A percentile compares a stretch with the other conserved stretches of the same genome.
Conservation (phyloP, 2,329 filamentous ascomycete species). For the Neonectria hederae region DNA sequence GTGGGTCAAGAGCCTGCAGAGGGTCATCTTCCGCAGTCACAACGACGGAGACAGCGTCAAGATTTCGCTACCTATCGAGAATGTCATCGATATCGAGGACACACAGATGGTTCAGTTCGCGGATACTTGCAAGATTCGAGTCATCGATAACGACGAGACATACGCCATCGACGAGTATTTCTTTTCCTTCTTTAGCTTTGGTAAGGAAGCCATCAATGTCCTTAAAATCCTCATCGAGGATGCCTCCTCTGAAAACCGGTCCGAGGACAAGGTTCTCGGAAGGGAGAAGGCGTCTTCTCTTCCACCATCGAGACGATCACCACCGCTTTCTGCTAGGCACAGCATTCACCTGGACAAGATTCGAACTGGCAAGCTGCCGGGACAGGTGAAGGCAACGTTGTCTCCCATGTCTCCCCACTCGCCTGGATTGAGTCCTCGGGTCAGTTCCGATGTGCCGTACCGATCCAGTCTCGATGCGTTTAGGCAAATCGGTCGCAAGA, state of each 20-base stretch:
- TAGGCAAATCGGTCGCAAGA: slow-evolving; percentile 58
- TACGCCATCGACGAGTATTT: slow-evolving; percentile 98
- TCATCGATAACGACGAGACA: slow-evolving; percentile 92
- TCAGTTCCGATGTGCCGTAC: slow-evolving; percentile 60
- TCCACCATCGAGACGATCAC: slow-evolving; percentile 26
- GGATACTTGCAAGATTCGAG: slow-evolving; percentile 91
- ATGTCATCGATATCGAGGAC: slow-evolving; percentile 92
- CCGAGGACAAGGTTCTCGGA: slow-evolving; percentile 34
- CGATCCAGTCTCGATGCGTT: slow-evolving; percentile 65
- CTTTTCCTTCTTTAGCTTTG: slow-evolving; percentile 92
- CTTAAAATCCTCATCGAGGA: slow-evolving; percentile 78
- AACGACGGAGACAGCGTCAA: slow-evolving; percentile 98
- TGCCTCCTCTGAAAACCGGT: slow-evolving; percentile 56
- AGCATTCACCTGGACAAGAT: slow-evolving; percentile 43
- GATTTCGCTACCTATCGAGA: slow-evolving; percentile 88
- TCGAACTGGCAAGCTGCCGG: slow-evolving; percentile 57
- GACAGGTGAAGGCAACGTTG: slow-evolving; percentile 70
- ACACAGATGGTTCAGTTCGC: slow-evolving; percentile 90
- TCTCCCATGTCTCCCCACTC: slow-evolving; percentile 60
- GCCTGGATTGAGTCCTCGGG: slow-evolving; percentile 60
- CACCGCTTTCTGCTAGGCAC: slow-evolving; percentile 45
- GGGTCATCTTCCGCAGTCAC: slow-evolving; percentile 93
- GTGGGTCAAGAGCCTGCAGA: slow-evolving; percentile 94
- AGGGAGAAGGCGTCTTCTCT: slow-evolving; percentile 28
- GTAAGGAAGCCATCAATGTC: slow-evolving; percentile 82